Percentiles rank a stretch among this genome's conserved stretches.
Evolutionary conservation across 805 yeast genomes (phyloP).

Genomic region (Candida lessepsii): DNA sequence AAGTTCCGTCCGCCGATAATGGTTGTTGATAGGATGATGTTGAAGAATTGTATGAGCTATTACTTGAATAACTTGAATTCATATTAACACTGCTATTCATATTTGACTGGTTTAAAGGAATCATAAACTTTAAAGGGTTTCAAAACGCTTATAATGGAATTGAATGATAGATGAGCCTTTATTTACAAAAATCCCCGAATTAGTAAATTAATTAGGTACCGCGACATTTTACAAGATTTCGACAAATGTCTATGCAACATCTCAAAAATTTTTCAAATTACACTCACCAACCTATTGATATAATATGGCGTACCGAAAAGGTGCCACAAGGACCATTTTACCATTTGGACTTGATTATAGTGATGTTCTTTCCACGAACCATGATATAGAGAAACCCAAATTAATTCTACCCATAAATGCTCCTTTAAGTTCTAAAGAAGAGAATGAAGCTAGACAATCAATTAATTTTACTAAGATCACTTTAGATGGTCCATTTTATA

Average conservation of each 20-base stretch:
- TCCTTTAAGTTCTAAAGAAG: conserved; percentile 50
- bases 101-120: not conserved
- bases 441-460: conserved; percentile 51
- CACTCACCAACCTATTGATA: not conserved
- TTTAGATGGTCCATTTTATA: conserved; percentile 64
- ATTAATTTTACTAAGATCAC: conserved; percentile 53
- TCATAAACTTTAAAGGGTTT: too few relatives aligned
- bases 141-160: too few relatives aligned
- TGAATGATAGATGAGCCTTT: conserved; percentile 9
- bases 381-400: conserved; percentile 40
- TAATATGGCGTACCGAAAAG: conserved; percentile 9
- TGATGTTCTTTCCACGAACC: conserved; percentile 46
- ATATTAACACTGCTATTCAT: not conserved
- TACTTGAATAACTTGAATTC: not conserved
- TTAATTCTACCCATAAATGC: conserved; percentile 66
- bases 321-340: conserved; percentile 34
- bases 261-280: not conserved
- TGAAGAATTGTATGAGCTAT: not conserved
- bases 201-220: conserved; percentile 1
- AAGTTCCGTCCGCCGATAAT: conserved; percentile 48
- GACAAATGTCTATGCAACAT: not conserved
- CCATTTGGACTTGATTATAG: conserved; percentile 75
- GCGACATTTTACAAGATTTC: not conserved
- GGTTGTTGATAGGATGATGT: not conserved
- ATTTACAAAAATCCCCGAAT: not conserved